Base-by-base conservation (phyloP, 371 early-diverging fungal species). In the Apophysomyces ossiformis region DNA sequence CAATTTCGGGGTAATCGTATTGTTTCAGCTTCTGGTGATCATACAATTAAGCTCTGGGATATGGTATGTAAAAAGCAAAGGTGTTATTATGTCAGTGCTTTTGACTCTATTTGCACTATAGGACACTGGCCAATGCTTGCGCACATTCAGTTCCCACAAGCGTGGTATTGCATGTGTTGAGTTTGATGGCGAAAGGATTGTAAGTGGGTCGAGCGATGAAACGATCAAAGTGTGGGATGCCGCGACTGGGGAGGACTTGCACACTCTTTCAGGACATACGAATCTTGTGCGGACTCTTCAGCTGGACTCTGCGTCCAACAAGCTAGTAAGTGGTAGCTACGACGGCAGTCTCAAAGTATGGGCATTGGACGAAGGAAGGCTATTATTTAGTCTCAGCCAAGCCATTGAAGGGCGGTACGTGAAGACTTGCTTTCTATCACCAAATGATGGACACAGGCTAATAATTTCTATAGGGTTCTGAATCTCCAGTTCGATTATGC, bases 321-420 rank as follows among this genome's bases (percentile, higher is more conserved):
- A 89, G 8, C 86, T 96, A 45, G 91, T 95, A 35, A 88, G 88
- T 50, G 95, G 95, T 7, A 83, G 89, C 3, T 94, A 94, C 68
- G 97, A 97, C 71, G 91, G 92, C 70, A 89, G 91, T 4, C 83
- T 97, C 69, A 92, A 91, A 71, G 86, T 95, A 35, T 95, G 94
- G 92, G 88, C 90, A 66, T 72, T 88, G 21, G 76, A 84, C 36
- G 82, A 83, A 9, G 91, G 89, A 0, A 69, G 43, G 18, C 88
- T 63, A 21, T 87, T 65, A 74, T 72, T 66, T 72, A 86, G 69
- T 74, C 84, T 80, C 67, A 75, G 69, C 67, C 87, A 67, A 85
- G 87, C 70, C 82, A 92, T 83, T 60, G 86, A 62, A 80, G 86
- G 74, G 79, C 85, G 90, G 89, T 90, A 74, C 67, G 68, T 46